These are phyloP conservation scores for Blastomyces parvus DNA, from an alignment of 2,329 filamentous ascomycete species.

Conservation along the genomic window DNA sequence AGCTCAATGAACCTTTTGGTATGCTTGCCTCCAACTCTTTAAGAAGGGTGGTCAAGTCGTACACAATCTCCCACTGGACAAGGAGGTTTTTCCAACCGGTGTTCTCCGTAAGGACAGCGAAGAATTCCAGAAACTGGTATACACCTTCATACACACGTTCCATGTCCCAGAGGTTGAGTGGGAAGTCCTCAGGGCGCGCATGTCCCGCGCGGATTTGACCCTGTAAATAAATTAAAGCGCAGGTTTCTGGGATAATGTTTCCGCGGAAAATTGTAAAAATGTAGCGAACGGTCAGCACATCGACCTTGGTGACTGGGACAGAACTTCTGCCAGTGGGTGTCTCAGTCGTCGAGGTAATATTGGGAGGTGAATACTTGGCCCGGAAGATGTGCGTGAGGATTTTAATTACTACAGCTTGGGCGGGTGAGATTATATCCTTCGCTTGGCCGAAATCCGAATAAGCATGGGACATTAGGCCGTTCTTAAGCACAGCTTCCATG, in stretches of 20 bases:
- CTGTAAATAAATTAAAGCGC: constrained; percentile 88
- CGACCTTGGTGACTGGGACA: constrained; percentile 45
- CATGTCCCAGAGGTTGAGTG: constrained; percentile 94
- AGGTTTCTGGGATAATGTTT: constrained; percentile 86
- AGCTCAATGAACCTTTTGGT: constrained; percentile 62
- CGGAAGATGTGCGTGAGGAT: constrained; percentile 85
- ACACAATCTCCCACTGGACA: constrained; percentile 83
- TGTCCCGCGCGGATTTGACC: constrained; percentile 73
- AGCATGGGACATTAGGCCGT: constrained; percentile 79
- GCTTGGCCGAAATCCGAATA: constrained; percentile 86
- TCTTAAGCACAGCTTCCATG: constrained; percentile 83
- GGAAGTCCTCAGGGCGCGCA: constrained; percentile 75
- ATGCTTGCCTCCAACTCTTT: constrained; percentile 82
- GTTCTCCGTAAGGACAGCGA: constrained; percentile 80
- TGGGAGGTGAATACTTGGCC: constrained; percentile 44
- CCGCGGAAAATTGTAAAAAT: constrained; percentile 87
- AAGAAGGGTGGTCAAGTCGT: constrained; percentile 77
- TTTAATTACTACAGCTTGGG: constrained; percentile 85
- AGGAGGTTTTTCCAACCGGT: constrained; percentile 72
- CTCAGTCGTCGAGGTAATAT: constrained; percentile 39
- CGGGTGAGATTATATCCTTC: constrained; percentile 92
- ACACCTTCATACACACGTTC: constrained; percentile 92
- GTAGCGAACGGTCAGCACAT: constrained; percentile 67
- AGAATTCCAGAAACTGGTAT: constrained; percentile 88
- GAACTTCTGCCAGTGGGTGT: constrained; percentile 49